Base-by-base conservation (phyloP, 345 rosid genomes). In the Hibiscus tridactylites region DNA sequence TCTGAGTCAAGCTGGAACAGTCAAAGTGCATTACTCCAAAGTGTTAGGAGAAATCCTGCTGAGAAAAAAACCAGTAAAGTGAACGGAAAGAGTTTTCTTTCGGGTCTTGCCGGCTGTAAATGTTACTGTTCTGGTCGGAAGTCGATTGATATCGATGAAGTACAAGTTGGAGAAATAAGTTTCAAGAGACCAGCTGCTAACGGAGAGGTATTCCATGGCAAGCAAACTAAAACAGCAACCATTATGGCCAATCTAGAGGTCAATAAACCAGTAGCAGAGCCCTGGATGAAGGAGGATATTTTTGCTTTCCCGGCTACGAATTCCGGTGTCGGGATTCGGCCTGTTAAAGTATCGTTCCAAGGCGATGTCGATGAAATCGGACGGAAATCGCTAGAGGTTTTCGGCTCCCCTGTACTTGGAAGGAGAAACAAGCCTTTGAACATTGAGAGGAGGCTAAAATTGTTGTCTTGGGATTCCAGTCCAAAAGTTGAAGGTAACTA, bases 1-100 rank as follows among this genome's bases (percentile, higher is more conserved):
- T 91, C 85, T 37, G 89, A 85, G 70, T 85, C 84, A 33, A 88
- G 87, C 71, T 83, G 85, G 83, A 85, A 88, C 81, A 88, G 92
- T 86, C 94, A 80, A 72, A 86, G 31, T 46, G 79, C 77, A 10
- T 49, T 87, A 21, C 75, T 87, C 71, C 82, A 74, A 65, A 66
- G 47, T 44, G 47, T 44, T 44, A 44, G 3, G 47, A 44, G 47
- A 44, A 44, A 44, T 44, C 47, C 47, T 44, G 12, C 47, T 44
- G 73, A 16, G 28, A 33, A 64, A 26, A 76, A 81, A 76, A 26
- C 75, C 70, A 61, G 73, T 56, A 82, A 81, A 74, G 75, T 13
- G 21, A 70, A 72, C 0, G 62, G 81, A 6, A 86, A 82, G 86
- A 82, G 82, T 26, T 84, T 92, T 67, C 84, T 92, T 3, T 61